Evolutionary conservation across 768 basidiomycete genomes (phyloP).

Genomic region (Russula lepida): DNA sequence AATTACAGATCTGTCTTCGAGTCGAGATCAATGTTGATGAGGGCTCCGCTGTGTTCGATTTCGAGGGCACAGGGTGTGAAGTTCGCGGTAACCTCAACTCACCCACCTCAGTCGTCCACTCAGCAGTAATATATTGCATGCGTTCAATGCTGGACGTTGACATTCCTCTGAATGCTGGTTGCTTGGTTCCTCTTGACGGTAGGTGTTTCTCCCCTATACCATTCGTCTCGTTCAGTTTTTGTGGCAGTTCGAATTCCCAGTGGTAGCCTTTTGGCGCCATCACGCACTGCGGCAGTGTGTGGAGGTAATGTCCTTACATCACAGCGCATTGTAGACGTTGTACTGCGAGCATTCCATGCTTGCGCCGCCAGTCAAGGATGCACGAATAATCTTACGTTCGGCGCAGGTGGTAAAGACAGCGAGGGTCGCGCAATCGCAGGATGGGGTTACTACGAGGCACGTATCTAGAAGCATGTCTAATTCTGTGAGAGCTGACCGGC

Average conservation of each 20-base stretch:
- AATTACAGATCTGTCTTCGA: constrained; percentile 53
- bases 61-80: constrained; percentile 75
- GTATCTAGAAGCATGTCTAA: constrained; percentile 10
- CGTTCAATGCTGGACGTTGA: constrained; percentile 77
- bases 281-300: constrained; percentile 82
- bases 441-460: constrained; percentile 86
- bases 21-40: constrained; percentile 67
- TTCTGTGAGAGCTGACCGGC: background rate
- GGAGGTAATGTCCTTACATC: constrained; percentile 89
- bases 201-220: constrained; percentile 22
- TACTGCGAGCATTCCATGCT: constrained; percentile 86
- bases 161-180: constrained; percentile 92
- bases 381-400: constrained; percentile 90
- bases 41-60: constrained; percentile 81
- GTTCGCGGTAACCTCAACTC: constrained; percentile 80
- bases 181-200: constrained; percentile 81
- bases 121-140: constrained; percentile 86
- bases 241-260: constrained; percentile 63
- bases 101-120: constrained; percentile 80
- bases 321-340: constrained; percentile 91
- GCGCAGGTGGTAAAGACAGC: constrained; percentile 77
- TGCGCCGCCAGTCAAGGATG: constrained; percentile 91
- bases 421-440: constrained; percentile 68
- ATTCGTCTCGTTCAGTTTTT: constrained; percentile 16
- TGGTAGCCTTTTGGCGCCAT: constrained; percentile 73